A percentile compares a stretch with the other conserved stretches of the same genome.
phyloP scores from a whole-genome alignment of 2,329 filamentous ascomycete genomes.

The Gnomoniopsis smithogilvyi region DNA sequence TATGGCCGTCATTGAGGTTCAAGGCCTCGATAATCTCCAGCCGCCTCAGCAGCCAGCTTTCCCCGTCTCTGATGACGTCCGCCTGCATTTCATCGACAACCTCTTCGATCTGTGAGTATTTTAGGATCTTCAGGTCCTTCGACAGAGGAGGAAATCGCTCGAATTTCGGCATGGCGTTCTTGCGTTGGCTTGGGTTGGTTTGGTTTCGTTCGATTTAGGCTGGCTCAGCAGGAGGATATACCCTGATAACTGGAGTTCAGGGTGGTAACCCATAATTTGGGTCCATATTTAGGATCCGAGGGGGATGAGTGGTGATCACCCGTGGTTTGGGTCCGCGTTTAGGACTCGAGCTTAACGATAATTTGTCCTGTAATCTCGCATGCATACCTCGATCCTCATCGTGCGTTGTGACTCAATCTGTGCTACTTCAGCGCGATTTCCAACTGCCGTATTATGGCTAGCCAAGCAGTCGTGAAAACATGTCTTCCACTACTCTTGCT shows the following conservation, averaged over 20 bases:
- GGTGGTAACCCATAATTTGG: background rate
- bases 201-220: background rate
- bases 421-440: too few relatives aligned
- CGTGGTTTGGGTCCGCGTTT: background rate
- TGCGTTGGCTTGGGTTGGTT: background rate
- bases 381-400: too few relatives aligned
- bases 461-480: too few relatives aligned
- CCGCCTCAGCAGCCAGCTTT: conserved; percentile 26
- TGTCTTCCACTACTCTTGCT: too few relatives aligned
- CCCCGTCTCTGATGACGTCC: conserved; percentile 25
- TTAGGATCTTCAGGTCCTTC: background rate
- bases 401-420: too few relatives aligned
- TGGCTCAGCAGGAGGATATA: background rate
- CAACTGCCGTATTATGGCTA: too few relatives aligned
- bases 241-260: background rate
- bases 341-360: background rate
- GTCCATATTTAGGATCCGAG: background rate
- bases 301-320: background rate
- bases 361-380: too few relatives aligned
- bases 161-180: background rate
- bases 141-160: background rate
- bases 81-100: conserved; percentile 29
- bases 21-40: conserved; percentile 21
- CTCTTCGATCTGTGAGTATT: background rate
- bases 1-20: conserved; percentile 19